Evolutionary conservation across 768 basidiomycete species (phyloP).

Genomic region (Lactarius trivialis): DNA sequence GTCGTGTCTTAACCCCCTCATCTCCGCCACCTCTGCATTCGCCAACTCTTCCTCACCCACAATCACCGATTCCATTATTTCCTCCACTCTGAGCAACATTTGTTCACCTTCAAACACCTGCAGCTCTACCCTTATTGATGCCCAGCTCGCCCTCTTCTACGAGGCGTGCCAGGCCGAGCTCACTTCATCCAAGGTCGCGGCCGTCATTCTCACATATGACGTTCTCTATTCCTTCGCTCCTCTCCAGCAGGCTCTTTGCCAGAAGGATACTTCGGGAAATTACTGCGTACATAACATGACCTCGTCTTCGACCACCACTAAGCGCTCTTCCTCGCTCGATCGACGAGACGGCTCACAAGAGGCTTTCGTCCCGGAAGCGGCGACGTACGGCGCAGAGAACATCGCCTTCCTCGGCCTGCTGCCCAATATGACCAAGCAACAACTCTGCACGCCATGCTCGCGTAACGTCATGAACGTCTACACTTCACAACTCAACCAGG

Average conservation of each 20-base stretch:
- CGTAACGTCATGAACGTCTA: conserved; percentile 69
- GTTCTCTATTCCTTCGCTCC: conserved; percentile 67
- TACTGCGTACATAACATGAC: conserved; percentile 61
- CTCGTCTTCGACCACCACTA: conserved; percentile 28
- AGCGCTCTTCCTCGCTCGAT: conserved; percentile 16
- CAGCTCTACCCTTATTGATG: conserved; percentile 49
- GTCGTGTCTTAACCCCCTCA: conserved; percentile 58
- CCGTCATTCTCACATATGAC: conserved; percentile 70
- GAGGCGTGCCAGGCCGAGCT: conserved; percentile 67
- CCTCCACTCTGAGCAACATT: conserved; percentile 44
- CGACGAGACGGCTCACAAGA: conserved; percentile 29
- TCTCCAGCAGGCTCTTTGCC: conserved; percentile 60
- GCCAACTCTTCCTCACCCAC: conserved; percentile 38
- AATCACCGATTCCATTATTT: conserved; percentile 40
- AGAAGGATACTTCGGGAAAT: conserved; percentile 60
- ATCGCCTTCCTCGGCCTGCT: conserved; percentile 77
- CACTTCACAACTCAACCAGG: conserved; percentile 63
- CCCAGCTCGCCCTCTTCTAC: conserved; percentile 63
- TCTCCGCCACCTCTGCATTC: conserved; percentile 52
- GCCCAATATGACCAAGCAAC: conserved; percentile 38
- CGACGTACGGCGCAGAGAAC: conserved; percentile 50
- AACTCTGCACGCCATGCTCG: conserved; percentile 80
- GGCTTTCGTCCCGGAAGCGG: conserved; percentile 43
- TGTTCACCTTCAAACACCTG: conserved; percentile 51
- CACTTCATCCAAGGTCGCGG: conserved; percentile 37